phyloP scores from a whole-genome alignment of 1,284 basidiomycete genomes.

The Flammula alnicola region DNA sequence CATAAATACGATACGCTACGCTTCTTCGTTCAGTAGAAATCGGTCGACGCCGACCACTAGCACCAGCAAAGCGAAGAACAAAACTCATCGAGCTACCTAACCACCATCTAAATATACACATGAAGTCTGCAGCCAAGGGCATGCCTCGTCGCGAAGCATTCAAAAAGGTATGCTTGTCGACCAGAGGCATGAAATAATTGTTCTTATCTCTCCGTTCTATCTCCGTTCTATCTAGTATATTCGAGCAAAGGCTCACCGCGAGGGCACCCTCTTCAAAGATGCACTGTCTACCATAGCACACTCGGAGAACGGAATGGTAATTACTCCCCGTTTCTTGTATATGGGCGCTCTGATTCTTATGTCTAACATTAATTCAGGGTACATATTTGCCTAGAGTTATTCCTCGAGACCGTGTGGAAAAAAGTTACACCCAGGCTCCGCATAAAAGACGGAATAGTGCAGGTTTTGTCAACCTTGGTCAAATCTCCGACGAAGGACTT shows the following conservation, averaged over 20 bases:
- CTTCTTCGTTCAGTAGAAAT: too few relatives aligned
- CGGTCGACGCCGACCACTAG: too few relatives aligned
- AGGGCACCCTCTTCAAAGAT: slow-evolving; percentile 6
- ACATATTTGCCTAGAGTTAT: not conserved
- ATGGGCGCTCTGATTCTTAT: not conserved
- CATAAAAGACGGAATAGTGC: not conserved
- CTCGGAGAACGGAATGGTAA: slow-evolving; percentile 3
- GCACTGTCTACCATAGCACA: not conserved
- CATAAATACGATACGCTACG: too few relatives aligned
- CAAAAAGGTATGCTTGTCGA: not conserved
- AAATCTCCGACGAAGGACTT: not conserved
- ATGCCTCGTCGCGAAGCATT: slow-evolving; percentile 6
- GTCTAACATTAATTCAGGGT: not conserved
- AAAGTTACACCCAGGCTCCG: too few relatives aligned
- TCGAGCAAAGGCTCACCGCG: slow-evolving; percentile 11
- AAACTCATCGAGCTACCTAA: too few relatives aligned
- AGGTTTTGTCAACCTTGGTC: not conserved
- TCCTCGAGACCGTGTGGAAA: too few relatives aligned
- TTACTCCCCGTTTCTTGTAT: not conserved
- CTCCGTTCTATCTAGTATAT: not conserved
- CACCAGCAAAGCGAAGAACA: too few relatives aligned
- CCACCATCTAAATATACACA: too few relatives aligned
- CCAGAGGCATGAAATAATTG: not conserved
- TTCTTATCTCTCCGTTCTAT: not conserved
- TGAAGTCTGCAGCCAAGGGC: slow-evolving; percentile 5